Evolutionary conservation across 2,329 filamentous ascomycete species (phyloP).

Genomic region (Daldinia sp.): DNA sequence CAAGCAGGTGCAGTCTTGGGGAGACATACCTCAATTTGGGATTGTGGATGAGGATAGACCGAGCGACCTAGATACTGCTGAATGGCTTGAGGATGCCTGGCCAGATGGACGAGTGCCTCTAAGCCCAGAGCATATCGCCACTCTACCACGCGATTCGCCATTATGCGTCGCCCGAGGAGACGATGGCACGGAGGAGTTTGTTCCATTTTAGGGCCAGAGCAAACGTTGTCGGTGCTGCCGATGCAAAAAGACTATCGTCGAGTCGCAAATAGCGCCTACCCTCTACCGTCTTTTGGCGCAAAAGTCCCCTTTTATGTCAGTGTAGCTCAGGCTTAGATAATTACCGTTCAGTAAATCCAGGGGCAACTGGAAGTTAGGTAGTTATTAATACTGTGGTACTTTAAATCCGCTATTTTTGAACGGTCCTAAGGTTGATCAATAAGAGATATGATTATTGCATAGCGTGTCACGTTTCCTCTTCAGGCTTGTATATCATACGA

Average conservation of each 20-base stretch:
- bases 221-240: conserved; percentile 7
- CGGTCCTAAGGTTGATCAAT: neutral
- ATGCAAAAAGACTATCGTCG: neutral
- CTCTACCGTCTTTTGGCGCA: neutral
- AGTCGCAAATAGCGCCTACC: neutral
- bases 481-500: neutral
- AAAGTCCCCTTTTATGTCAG: conserved; percentile 3
- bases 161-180: conserved; percentile 44
- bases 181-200: conserved; percentile 39
- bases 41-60: conserved; percentile 48
- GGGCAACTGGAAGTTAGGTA: neutral
- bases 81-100: conserved; percentile 45
- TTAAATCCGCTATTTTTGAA: neutral
- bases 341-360: neutral
- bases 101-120: conserved; percentile 45
- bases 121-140: conserved; percentile 30
- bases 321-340: neutral
- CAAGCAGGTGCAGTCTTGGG: conserved; percentile 20
- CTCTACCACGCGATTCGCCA: conserved; percentile 39
- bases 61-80: conserved; percentile 25
- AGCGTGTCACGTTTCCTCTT: neutral
- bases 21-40: conserved; percentile 42
- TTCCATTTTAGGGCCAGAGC: conserved; percentile 34
- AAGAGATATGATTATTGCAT: neutral
- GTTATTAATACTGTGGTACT: neutral